phyloP scores from a whole-genome alignment of 2,329 filamentous ascomycete genomes.

The Septoria petroselini region DNA sequence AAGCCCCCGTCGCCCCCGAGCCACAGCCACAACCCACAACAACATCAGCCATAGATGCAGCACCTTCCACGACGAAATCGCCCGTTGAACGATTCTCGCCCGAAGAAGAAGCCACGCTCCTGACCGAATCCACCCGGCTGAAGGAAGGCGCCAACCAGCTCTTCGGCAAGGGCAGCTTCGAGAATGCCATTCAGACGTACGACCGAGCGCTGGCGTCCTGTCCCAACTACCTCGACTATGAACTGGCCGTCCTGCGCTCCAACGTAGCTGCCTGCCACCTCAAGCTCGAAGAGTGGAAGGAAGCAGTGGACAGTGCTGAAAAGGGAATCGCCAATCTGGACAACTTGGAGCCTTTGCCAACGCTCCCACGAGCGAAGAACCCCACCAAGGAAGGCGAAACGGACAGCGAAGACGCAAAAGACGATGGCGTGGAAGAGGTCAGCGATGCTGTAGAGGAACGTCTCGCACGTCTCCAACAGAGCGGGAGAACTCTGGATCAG shows the following conservation, averaged over 20 bases:
- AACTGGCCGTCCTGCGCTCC: constrained; percentile 79
- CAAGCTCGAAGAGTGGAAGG: constrained; percentile 81
- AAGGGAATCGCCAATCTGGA: constrained; percentile 71
- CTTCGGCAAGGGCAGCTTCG: constrained; percentile 70
- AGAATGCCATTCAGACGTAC: constrained; percentile 77
- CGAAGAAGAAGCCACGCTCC: constrained; percentile 54
- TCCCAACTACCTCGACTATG: constrained; percentile 82
- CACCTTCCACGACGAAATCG: constrained; percentile 12
- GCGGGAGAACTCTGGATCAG: constrained; percentile 54
- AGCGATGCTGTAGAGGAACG: constrained; percentile 45
- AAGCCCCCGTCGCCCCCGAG: constrained; percentile 6
- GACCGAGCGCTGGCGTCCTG: constrained; percentile 74
- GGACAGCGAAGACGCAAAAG: constrained; percentile 32
- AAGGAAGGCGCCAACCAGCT: constrained; percentile 75
- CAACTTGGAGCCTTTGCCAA: constrained; percentile 51
- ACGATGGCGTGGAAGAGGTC: constrained; percentile 51
- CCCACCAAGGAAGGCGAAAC: constrained; percentile 26
- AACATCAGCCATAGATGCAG: constrained; percentile 5
- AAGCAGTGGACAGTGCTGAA: constrained; percentile 71
- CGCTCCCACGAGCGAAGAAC: constrained; percentile 27
- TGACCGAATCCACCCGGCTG: constrained; percentile 67
- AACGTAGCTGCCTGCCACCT: constrained; percentile 89
- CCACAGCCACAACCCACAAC: constrained; percentile 18
- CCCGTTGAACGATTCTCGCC: constrained; percentile 39
- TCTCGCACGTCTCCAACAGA: constrained; percentile 44